These are phyloP conservation scores for Vanilla planifolia DNA, from an alignment of 106 monocot species.

Conservation along the genomic window DNA sequence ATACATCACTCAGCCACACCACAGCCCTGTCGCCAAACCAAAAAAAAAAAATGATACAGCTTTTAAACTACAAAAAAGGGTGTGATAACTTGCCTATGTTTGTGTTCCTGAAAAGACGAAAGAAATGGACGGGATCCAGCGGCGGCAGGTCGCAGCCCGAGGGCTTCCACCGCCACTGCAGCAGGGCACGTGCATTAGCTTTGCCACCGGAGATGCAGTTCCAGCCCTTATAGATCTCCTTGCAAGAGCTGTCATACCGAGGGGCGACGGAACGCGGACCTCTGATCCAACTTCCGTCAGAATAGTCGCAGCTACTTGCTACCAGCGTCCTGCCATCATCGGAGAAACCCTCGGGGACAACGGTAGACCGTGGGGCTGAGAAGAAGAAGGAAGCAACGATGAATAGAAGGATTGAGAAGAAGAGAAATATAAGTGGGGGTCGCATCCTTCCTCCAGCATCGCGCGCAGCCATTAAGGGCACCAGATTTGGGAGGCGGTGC, in stretches of 20 bases:
- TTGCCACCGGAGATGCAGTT: slow-evolving; percentile 65
- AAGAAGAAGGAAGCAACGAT: slow-evolving; percentile 2
- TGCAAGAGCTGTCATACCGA: slow-evolving; percentile 60
- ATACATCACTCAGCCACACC: neutral
- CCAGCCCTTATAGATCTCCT: slow-evolving; percentile 97
- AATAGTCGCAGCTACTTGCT: slow-evolving; percentile 45
- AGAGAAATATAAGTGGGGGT: neutral
- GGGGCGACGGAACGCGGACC: slow-evolving; percentile 1
- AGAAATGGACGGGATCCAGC: slow-evolving; percentile 52
- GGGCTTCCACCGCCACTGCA: slow-evolving; percentile 79
- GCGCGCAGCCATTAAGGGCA: slow-evolving; percentile 6
- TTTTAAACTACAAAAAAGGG: neutral
- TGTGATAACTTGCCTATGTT: slow-evolving; percentile 42
- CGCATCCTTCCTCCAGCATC: neutral
- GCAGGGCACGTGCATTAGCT: slow-evolving; percentile 47
- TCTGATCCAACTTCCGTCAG: slow-evolving; percentile 52
- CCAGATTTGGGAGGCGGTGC: no score
- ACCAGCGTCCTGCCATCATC: neutral
- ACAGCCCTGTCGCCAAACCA: neutral
- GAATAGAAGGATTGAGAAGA: slow-evolving; percentile 1
- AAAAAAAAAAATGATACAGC: no score
- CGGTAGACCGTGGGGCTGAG: neutral
- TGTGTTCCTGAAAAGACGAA: slow-evolving; percentile 50
- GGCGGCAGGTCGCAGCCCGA: slow-evolving; percentile 47
- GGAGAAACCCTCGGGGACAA: neutral